A percentile compares a stretch with the other conserved stretches of the same genome.
Evolutionary conservation across 2,329 filamentous ascomycete genomes (phyloP).

Genomic region (Calonectria hawksworthii): DNA sequence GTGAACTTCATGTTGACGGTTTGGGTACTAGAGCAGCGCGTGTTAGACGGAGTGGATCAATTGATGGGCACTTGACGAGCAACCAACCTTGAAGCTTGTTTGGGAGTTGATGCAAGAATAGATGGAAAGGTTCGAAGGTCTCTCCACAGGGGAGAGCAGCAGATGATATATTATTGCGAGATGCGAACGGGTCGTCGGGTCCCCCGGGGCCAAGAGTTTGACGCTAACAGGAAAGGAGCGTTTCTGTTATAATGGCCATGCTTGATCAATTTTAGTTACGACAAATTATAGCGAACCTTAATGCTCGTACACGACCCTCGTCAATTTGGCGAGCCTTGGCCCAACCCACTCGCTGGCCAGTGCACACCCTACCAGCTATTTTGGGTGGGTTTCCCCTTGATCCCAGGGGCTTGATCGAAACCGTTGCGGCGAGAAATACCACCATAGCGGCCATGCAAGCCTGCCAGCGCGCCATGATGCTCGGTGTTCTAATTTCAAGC

Average conservation of each 20-base stretch:
- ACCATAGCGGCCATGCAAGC: not conserved
- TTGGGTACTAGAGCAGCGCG: not conserved
- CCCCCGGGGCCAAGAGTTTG: not conserved
- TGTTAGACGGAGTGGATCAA: not conserved
- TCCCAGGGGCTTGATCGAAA: not conserved
- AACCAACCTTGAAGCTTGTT: not conserved
- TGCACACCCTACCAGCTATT: not conserved
- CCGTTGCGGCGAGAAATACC: not conserved
- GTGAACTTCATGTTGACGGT: not conserved
- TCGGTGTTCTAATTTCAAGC: slow-evolving; percentile 5
- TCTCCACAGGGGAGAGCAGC: not conserved
- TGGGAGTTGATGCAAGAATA: not conserved
- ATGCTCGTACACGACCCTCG: slow-evolving; percentile 5
- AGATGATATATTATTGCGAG: not conserved
- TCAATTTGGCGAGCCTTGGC: not conserved
- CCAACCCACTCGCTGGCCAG: not conserved
- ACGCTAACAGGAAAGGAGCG: not conserved
- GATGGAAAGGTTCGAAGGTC: not conserved
- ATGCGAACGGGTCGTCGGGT: slow-evolving; percentile 4
- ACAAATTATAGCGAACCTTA: slow-evolving; percentile 3
- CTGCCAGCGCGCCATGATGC: not conserved
- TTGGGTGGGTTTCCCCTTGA: not conserved
- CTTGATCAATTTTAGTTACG: not conserved
- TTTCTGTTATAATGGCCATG: not conserved
- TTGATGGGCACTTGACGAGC: not conserved